Evolutionary conservation across 768 basidiomycete genomes (phyloP).

Genomic region (Daedaleopsis sinensis): DNA sequence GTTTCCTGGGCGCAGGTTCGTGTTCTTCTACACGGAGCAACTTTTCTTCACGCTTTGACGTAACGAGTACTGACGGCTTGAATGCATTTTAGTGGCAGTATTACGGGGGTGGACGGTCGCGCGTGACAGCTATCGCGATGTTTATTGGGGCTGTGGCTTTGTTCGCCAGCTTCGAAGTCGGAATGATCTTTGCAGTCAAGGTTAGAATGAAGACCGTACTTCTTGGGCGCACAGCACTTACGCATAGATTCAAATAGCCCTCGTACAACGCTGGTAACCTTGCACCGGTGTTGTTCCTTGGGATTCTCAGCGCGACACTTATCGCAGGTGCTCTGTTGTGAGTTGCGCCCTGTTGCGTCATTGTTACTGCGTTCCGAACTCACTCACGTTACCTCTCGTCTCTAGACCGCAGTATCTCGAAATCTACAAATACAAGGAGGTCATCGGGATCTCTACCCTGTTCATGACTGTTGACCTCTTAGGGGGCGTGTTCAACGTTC

Average conservation of each 20-base stretch:
- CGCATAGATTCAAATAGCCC: conserved; percentile 31
- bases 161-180: conserved; percentile 60
- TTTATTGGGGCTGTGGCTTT: conserved; percentile 43
- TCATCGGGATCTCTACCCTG: conserved; percentile 66
- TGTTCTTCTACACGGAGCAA: background rate
- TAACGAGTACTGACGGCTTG: conserved; percentile 8
- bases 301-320: conserved; percentile 60
- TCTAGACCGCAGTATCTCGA: conserved; percentile 71
- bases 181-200: conserved; percentile 59
- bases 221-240: background rate
- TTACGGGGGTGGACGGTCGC: conserved; percentile 54
- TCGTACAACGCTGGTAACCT: conserved; percentile 39
- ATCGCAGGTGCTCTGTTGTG: conserved; percentile 54
- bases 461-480: conserved; percentile 74
- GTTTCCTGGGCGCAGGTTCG: conserved; percentile 69
- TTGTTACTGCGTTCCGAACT: too few relatives aligned
- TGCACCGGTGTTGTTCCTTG: conserved; percentile 55
- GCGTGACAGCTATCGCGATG: conserved; percentile 36
- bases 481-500: conserved; percentile 69
- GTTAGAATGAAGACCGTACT: conserved; percentile 33
- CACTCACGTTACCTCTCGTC: conserved; percentile 29
- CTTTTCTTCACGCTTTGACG: background rate
- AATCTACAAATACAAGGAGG: conserved; percentile 65
- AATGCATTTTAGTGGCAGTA: conserved; percentile 79
- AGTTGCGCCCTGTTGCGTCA: conserved; percentile 9